Evolutionary conservation across 768 basidiomycete species (phyloP), one percentile per base, ranked within the genome.

Genomic region (Phlegmacium glaucopus): DNA sequence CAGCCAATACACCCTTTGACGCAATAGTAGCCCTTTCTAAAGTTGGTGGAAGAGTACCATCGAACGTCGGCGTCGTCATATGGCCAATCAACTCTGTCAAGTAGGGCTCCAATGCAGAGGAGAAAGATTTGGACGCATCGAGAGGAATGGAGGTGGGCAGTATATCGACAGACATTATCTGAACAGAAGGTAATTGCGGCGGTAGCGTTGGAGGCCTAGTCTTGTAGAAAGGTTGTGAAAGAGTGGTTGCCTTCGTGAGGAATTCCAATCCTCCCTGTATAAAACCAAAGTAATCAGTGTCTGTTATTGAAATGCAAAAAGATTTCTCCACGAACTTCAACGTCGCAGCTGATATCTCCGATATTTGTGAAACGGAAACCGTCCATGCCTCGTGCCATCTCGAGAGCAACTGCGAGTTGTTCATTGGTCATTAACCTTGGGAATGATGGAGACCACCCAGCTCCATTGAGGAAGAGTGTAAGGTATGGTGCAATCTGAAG

Each of bases 91-190:
- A 60, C 1, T 75, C 65, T 16, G 74, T 70, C 39, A 97, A 62
- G 61, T 94, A 94, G 3, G 86, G 86, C 47, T 76, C 47, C 13
- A 94, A 68, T 8, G 71, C 77, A 2, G 64, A 59, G 8, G 86
- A 87, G 65, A 96, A 96, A 49, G 87, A 82, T 17, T 72, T 58
- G 1, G 89, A 90, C 6, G 93, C 86, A 52, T 95, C 92, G 46
- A 81, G 68, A 1, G 93, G 89, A 18, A 97, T 74, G 47, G 87
- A 80, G 0, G 94, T 78, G 0, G 94, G 94, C 4, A 96, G 78
- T 55, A 95, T 96, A 60, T 97, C 94, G 42, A 94, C 87, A 0
- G 89, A 80, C 81, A 94, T 93, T 55, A 95, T 82, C 45, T 87
- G 82, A 32, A 81, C 76, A n/a, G 71, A 67, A 0, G 81, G 80